phyloP scores from a whole-genome alignment of 257 asterid species.

The Solanum piurae region DNA sequence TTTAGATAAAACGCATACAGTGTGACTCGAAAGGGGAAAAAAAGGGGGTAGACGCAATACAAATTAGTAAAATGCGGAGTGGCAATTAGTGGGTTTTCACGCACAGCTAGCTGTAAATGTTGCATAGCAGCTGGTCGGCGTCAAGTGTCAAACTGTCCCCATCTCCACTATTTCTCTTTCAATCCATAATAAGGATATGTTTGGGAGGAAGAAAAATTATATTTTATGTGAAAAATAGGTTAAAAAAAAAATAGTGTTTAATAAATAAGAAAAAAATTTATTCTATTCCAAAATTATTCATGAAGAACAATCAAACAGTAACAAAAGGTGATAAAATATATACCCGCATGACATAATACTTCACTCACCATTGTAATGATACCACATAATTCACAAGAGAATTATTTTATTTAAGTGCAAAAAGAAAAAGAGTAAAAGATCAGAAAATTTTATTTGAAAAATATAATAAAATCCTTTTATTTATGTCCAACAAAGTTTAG shows the following conservation, averaged over 20 bases:
- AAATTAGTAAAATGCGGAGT: background rate
- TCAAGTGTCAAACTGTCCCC: background rate
- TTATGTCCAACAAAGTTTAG: background rate
- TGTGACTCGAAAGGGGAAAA: background rate
- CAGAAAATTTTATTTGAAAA: background rate
- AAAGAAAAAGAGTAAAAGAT: background rate
- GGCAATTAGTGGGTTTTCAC: background rate
- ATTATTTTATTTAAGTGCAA: background rate
- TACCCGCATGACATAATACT: background rate
- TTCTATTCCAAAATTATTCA: no score
- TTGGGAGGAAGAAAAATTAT: background rate
- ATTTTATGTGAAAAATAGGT: background rate
- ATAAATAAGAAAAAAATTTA: no score
- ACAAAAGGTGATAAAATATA: background rate
- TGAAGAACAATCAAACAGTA: background rate
- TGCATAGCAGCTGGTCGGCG: background rate
- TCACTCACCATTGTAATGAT: no score
- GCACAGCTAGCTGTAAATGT: constrained; percentile 2
- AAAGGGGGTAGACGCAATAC: background rate
- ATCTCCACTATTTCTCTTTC: background rate
- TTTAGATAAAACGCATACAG: background rate
- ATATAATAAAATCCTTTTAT: background rate
- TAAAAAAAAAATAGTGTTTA: no score
- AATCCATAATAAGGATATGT: background rate
- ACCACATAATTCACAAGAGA: background rate